A percentile compares a stretch with the other conserved stretches of the same genome.
These are phyloP conservation scores for Nemania abortiva DNA, from an alignment of 2,329 filamentous ascomycete species.

Conservation along the genomic window DNA sequence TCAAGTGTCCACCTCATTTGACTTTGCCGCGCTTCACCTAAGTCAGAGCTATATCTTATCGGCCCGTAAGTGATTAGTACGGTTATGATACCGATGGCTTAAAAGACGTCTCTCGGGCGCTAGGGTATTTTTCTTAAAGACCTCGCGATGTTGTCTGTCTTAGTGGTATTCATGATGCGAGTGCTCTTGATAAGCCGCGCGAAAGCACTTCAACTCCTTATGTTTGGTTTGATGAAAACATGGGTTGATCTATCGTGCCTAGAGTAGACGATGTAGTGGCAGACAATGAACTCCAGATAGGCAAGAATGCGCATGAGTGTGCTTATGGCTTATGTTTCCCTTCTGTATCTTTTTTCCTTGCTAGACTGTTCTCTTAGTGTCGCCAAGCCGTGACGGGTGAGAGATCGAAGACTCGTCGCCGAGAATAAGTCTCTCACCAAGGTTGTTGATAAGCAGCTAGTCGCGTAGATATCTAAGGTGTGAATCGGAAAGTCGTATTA, in stretches of 20 bases:
- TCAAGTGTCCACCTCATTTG: no score
- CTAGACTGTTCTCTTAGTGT: not conserved
- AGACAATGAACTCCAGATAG: not conserved
- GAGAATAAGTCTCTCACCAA: not conserved
- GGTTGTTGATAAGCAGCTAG: not conserved
- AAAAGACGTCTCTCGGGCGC: no score
- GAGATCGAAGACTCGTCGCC: not conserved
- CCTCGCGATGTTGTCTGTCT: no score
- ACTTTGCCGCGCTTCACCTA: no score
- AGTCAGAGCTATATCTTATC: not conserved
- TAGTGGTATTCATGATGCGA: not conserved
- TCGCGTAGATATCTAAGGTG: not conserved
- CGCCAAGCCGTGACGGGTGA: not conserved
- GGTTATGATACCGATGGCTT: not conserved
- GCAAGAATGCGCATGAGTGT: not conserved
- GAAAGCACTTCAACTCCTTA: not conserved
- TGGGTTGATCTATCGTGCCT: no score
- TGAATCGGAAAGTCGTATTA: slow-evolving; percentile 11
- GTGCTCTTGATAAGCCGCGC: not conserved
- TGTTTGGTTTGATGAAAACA: no score
- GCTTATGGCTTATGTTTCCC: not conserved
- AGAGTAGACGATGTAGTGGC: no score
- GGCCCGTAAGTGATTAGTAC: not conserved
- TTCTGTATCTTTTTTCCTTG: not conserved
- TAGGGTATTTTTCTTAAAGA: no score